Percentiles rank a stretch among this genome's conserved stretches.
Evolutionary conservation across 306 rosid species (phyloP).

Genomic region (Vigna unguiculata): DNA sequence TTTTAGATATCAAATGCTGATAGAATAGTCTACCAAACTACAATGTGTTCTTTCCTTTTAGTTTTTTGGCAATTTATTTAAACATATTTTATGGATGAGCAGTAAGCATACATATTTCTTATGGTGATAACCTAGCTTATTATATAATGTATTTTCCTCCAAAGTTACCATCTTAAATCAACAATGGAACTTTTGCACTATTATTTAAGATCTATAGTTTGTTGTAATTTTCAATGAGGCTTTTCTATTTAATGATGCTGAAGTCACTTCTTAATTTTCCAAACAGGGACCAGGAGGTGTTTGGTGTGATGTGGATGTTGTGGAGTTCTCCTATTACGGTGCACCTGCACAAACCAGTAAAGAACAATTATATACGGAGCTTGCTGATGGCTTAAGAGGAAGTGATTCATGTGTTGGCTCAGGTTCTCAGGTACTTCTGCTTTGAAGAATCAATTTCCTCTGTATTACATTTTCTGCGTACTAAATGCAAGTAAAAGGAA

Average conservation of each 20-base stretch:
- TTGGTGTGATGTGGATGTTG: conserved; percentile 99
- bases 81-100: neutral
- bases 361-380: conserved; percentile 89
- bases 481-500: conserved; percentile 31
- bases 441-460: conserved; percentile 39
- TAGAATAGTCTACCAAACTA: conserved; percentile 6
- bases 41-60: neutral
- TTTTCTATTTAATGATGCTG: conserved; percentile 32
- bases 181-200: neutral
- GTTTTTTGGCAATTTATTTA: conserved; percentile 14
- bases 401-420: conserved; percentile 86
- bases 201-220: conserved; percentile 22
- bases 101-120: too few species aligned
- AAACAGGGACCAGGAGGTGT: conserved; percentile 99
- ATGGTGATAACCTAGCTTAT: neutral
- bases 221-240: neutral
- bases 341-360: conserved; percentile 94
- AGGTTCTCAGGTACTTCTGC: conserved; percentile 90
- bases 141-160: conserved; percentile 16
- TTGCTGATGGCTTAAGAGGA: conserved; percentile 95
- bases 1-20: conserved; percentile 21
- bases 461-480: conserved; percentile 26
- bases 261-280: conserved; percentile 45
- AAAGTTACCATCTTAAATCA: conserved; percentile 12
- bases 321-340: conserved; percentile 95